Conservation (phyloP, 2,329 filamentous ascomycete species). For the Pseudodiploospora longispora region DNA sequence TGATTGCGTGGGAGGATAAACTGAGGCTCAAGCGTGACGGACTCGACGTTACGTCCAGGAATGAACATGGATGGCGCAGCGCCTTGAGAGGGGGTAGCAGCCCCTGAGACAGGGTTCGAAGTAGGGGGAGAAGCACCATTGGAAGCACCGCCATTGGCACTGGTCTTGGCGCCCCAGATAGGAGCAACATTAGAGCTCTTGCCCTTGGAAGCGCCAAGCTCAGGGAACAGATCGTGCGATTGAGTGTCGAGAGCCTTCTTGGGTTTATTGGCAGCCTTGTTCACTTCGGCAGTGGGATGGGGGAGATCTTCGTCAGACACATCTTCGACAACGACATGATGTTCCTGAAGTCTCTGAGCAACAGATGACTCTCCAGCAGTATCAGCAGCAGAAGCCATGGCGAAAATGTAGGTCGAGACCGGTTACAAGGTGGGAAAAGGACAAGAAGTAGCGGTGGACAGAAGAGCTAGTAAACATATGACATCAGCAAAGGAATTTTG, state of each 20-base stretch:
- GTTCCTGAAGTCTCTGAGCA: conserved; percentile 55
- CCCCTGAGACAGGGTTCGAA: conserved; percentile 54
- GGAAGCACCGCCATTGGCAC: conserved; percentile 48
- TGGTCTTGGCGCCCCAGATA: conserved; percentile 70
- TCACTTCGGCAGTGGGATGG: conserved; percentile 61
- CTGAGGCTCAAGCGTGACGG: conserved; percentile 62
- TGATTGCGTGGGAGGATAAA: conserved; percentile 70
- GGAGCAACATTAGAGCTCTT: conserved; percentile 61
- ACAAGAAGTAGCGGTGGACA: too few species aligned
- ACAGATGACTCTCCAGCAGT: conserved; percentile 39
- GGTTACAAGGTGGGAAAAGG: not conserved
- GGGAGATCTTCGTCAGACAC: conserved; percentile 70
- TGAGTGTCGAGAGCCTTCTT: conserved; percentile 61
- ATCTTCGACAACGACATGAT: conserved; percentile 69
- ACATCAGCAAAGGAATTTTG: not conserved
- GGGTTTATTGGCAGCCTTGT: conserved; percentile 45
- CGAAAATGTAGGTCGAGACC: conserved; percentile 1
- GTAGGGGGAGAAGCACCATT: conserved; percentile 52
- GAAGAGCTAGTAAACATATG: not conserved
- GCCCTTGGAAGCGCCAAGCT: conserved; percentile 62
- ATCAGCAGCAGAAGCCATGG: conserved; percentile 24
- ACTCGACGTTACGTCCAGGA: conserved; percentile 75
- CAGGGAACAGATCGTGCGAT: conserved; percentile 90
- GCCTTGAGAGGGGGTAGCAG: conserved; percentile 32
- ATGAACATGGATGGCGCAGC: conserved; percentile 53